Conservation (phyloP, 345 rosid species). For the Syzygium oleosum region DNA sequence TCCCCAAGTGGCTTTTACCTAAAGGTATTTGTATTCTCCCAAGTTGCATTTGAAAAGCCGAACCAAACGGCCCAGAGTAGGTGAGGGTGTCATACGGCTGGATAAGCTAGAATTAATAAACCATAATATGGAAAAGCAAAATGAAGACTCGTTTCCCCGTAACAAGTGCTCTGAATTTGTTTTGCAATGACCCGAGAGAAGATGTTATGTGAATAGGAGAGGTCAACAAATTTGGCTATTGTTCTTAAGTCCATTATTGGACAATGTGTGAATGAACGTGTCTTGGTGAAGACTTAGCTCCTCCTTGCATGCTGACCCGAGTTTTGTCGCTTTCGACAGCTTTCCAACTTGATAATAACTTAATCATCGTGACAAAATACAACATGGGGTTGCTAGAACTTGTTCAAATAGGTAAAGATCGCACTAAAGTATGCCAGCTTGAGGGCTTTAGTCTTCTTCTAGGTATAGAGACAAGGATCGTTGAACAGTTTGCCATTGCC, state of each 20-base stretch:
- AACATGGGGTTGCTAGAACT: not conserved
- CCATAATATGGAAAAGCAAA: not conserved
- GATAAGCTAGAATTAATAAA: not conserved
- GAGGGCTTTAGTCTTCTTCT: not conserved
- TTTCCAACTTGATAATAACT: not conserved
- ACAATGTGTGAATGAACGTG: not conserved
- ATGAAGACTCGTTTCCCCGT: not conserved
- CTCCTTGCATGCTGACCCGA: not conserved
- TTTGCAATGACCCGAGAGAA: not conserved
- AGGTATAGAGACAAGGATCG: not conserved
- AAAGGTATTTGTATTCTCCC: too few species aligned
- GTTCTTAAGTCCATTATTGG: not conserved
- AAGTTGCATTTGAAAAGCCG: too few species aligned
- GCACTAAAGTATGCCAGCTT: not conserved
- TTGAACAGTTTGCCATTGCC: not conserved
- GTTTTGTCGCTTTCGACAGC: not conserved
- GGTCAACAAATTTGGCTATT: not conserved
- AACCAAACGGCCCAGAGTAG: not conserved
- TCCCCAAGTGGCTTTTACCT: too few species aligned
- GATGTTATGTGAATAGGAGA: not conserved
- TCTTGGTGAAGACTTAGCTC: not conserved
- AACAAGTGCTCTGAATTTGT: not conserved
- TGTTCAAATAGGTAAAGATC: not conserved
- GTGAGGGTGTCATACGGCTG: not conserved
- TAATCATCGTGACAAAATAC: not conserved